phyloP scores from a whole-genome alignment of 148 eudicot genomes.

The Amaranthus hypochondriacus region DNA sequence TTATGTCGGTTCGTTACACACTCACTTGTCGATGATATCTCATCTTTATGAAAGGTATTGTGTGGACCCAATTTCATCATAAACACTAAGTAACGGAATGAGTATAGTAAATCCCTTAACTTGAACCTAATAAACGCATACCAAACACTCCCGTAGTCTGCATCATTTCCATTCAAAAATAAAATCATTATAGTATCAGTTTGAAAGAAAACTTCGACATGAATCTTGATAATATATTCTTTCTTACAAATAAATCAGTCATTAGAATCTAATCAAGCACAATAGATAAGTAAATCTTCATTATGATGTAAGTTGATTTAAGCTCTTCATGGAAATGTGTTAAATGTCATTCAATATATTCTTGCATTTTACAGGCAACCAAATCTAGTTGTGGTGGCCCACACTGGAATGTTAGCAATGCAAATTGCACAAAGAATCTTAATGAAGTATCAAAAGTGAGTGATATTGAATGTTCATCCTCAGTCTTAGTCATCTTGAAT shows the following conservation, averaged over 20 bases:
- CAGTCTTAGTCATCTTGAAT: background rate
- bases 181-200: too few relatives aligned
- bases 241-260: too few relatives aligned
- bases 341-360: background rate
- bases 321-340: background rate
- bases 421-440: slow-evolving; percentile 1
- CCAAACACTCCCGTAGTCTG: too few relatives aligned
- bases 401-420: background rate
- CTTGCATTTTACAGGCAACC: background rate
- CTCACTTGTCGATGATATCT: too few relatives aligned
- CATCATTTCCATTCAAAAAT: too few relatives aligned
- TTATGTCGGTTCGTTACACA: too few relatives aligned
- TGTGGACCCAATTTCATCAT: too few relatives aligned
- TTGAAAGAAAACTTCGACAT: background rate
- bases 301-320: background rate
- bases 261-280: too few relatives aligned
- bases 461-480: background rate
- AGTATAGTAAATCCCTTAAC: too few relatives aligned
- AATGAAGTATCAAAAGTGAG: background rate
- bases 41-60: too few relatives aligned
- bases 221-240: background rate
- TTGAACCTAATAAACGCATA: too few relatives aligned
- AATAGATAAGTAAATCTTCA: background rate
- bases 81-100: too few relatives aligned
- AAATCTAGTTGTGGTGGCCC: slow-evolving; percentile 7